phyloP scores from a whole-genome alignment of 2,329 filamentous ascomycete genomes.

The Colletotrichum sp. region DNA sequence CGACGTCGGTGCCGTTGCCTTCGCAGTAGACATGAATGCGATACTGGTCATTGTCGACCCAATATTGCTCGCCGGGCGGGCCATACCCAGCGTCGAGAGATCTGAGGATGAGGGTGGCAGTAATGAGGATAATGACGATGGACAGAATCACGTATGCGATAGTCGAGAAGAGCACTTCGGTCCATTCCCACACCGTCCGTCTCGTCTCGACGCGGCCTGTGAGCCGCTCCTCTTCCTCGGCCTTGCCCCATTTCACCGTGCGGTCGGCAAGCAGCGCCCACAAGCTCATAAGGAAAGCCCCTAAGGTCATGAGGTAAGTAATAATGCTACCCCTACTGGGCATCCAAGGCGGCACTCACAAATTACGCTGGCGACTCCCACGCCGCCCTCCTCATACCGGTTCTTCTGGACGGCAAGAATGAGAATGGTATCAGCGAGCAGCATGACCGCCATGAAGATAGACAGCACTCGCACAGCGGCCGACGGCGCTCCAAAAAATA shows the following conservation, averaged over 20 bases:
- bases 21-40: slow-evolving; percentile 84
- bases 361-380: slow-evolving; percentile 82
- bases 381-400: slow-evolving; percentile 85
- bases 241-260: slow-evolving; percentile 89
- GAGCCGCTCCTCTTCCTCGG: slow-evolving; percentile 88
- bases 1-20: slow-evolving; percentile 67
- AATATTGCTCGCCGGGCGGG: slow-evolving; percentile 76
- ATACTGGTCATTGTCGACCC: slow-evolving; percentile 85
- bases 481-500: slow-evolving; percentile 90
- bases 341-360: slow-evolving; percentile 44
- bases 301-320: slow-evolving; percentile 21
- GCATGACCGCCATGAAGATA: slow-evolving; percentile 66
- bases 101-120: slow-evolving; percentile 78
- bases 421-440: slow-evolving; percentile 78
- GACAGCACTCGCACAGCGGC: slow-evolving; percentile 77
- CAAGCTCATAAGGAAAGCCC: slow-evolving; percentile 78
- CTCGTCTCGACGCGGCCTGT: slow-evolving; percentile 89
- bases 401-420: slow-evolving; percentile 76
- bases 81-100: slow-evolving; percentile 77
- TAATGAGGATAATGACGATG: slow-evolving; percentile 74
- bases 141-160: slow-evolving; percentile 72
- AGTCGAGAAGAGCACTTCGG: slow-evolving; percentile 76
- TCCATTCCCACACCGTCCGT: slow-evolving; percentile 83
- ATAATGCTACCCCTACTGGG: background rate
- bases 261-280: slow-evolving; percentile 83